A percentile compares a stretch with the other conserved stretches of the same genome.
These are phyloP conservation scores for Fomitopsis pulvina DNA, from an alignment of 768 basidiomycete genomes.

Conservation along the genomic window DNA sequence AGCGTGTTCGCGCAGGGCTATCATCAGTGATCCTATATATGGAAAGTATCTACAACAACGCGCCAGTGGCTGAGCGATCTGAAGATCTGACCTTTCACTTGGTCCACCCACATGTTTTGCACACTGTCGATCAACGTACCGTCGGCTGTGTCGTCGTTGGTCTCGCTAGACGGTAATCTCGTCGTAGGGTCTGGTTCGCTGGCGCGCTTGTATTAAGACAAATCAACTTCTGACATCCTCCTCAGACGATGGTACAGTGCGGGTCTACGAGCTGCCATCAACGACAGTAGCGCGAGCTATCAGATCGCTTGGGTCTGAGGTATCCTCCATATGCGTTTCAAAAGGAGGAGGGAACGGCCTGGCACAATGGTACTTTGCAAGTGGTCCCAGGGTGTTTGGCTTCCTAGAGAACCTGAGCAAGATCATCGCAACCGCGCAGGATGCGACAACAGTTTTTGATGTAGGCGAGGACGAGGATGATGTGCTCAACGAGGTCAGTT, in stretches of 20 bases:
- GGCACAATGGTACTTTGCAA: conserved; percentile 59
- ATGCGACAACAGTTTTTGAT: conserved; percentile 41
- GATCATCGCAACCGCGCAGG: conserved; percentile 46
- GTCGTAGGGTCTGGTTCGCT: conserved; percentile 57
- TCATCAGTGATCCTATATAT: too few relatives aligned
- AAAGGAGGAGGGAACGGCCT: conserved; percentile 33
- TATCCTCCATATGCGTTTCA: conserved; percentile 55
- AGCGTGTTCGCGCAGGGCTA: too few relatives aligned
- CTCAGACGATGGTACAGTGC: conserved; percentile 62
- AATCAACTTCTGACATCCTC: not conserved
- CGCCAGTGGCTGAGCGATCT: not conserved
- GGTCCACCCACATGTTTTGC: not conserved
- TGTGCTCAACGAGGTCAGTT: conserved; percentile 60
- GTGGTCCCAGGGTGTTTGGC: conserved; percentile 41
- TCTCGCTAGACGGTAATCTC: conserved; percentile 41
- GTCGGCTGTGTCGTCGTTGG: conserved; percentile 46
- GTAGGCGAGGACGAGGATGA: conserved; percentile 49
- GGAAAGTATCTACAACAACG: not conserved
- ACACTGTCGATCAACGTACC: conserved; percentile 32
- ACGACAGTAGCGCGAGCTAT: conserved; percentile 59
- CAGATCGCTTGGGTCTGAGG: conserved; percentile 45
- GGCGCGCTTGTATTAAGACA: not conserved
- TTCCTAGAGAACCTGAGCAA: conserved; percentile 41
- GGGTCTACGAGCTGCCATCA: conserved; percentile 56
- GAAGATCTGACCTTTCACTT: too few relatives aligned